A percentile compares a stretch with the other conserved stretches of the same genome.
These are phyloP conservation scores for Chytriomyces hyalinus DNA, from an alignment of 192 early-diverging fungal genomes.

Conservation along the genomic window DNA sequence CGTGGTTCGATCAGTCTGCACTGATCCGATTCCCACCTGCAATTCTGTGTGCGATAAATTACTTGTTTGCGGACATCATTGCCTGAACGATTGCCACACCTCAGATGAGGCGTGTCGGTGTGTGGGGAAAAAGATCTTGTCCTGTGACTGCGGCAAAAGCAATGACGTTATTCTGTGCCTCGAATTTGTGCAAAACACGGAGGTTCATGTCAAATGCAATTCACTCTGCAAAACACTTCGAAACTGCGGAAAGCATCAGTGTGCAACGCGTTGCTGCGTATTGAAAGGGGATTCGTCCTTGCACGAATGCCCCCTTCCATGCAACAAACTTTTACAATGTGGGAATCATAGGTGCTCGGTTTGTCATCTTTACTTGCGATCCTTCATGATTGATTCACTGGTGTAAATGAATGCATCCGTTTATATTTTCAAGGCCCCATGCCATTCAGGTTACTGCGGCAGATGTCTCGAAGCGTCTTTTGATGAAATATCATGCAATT, in stretches of 20 bases:
- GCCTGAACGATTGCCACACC: conserved; percentile 15
- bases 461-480: conserved; percentile 28
- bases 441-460: conserved; percentile 22
- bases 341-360: conserved; percentile 22
- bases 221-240: conserved; percentile 28
- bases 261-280: conserved; percentile 12
- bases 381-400: neutral
- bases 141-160: conserved; percentile 9
- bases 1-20: neutral
- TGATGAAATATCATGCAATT: conserved; percentile 34
- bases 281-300: conserved; percentile 19
- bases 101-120: neutral
- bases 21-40: conserved; percentile 21
- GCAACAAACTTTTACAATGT: conserved; percentile 9
- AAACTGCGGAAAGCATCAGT: conserved; percentile 23
- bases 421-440: neutral
- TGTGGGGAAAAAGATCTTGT: conserved; percentile 11
- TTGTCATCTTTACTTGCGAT: no score
- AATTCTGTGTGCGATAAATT: conserved; percentile 10
- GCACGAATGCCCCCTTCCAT: conserved; percentile 20
- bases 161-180: neutral
- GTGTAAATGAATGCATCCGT: neutral
- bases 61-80: conserved; percentile 13
- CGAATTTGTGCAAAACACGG: neutral
- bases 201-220: conserved; percentile 15